Percentiles rank a stretch among this genome's conserved stretches.
Conservation (phyloP, 2,329 filamentous ascomycete genomes). For the Juglanconis oblonga region DNA sequence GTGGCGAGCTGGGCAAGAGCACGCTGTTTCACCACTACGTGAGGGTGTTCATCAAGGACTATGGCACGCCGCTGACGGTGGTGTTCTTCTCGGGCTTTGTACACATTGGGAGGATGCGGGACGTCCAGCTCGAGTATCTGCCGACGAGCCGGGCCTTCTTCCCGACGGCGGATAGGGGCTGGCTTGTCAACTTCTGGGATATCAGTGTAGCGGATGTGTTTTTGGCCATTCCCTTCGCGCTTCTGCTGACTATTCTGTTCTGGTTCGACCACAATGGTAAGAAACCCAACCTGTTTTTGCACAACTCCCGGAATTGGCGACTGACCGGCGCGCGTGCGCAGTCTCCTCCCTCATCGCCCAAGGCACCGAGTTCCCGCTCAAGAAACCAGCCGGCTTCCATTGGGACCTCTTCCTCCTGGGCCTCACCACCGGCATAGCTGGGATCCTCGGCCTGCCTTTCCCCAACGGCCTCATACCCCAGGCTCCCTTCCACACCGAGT, state of each 20-base stretch:
- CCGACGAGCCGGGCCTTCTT: conserved; percentile 76
- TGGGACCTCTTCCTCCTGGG: conserved; percentile 83
- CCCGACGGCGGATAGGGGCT: conserved; percentile 69
- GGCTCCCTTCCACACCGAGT: conserved; percentile 77
- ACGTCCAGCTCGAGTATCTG: conserved; percentile 65
- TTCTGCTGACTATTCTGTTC: conserved; percentile 80
- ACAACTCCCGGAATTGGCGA: not conserved
- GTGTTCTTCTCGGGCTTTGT: conserved; percentile 90
- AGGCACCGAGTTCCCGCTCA: conserved; percentile 76
- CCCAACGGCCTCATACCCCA: conserved; percentile 83
- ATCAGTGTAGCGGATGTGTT: conserved; percentile 72
- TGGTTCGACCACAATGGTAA: conserved; percentile 86
- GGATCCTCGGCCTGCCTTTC: conserved; percentile 73
- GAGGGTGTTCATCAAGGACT: conserved; percentile 83
- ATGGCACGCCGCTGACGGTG: conserved; percentile 78
- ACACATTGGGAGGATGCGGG: conserved; percentile 78
- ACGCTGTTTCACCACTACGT: conserved; percentile 72
- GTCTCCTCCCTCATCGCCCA: conserved; percentile 81
- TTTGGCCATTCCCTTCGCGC: conserved; percentile 79
- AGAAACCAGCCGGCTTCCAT: conserved; percentile 80
- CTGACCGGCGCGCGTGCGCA: conserved; percentile 28
- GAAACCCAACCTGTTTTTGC: conserved; percentile 17
- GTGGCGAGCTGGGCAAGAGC: conserved; percentile 67
- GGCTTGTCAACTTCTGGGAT: conserved; percentile 83
- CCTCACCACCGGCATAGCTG: conserved; percentile 71